These are phyloP conservation scores for Lachancea quebecensis DNA, from an alignment of 805 yeast genomes.

Conservation along the genomic window DNA sequence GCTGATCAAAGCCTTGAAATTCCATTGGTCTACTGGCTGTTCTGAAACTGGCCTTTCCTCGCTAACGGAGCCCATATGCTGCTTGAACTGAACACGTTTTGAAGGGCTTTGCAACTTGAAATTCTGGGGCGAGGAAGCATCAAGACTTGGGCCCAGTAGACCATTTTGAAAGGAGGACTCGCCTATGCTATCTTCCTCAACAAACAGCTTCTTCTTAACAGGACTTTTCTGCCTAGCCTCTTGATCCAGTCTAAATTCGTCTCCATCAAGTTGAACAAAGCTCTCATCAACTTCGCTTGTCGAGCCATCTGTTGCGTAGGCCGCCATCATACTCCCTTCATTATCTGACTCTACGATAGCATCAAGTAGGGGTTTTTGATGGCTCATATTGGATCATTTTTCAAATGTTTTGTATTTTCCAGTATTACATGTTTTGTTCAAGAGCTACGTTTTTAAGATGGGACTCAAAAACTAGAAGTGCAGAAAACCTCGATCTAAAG, in stretches of 20 bases:
- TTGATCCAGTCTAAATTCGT: slow-evolving; percentile 6
- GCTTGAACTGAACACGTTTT: slow-evolving; percentile 9
- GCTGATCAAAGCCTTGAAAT: slow-evolving; percentile 19
- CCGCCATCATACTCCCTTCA: not conserved
- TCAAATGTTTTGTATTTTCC: not conserved
- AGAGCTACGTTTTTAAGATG: too few relatives aligned
- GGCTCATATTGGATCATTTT: slow-evolving; percentile 1
- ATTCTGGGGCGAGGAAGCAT: not conserved
- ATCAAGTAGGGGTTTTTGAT: not conserved
- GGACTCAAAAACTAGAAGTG: too few relatives aligned
- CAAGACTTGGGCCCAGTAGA: not conserved
- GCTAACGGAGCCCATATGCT: not conserved
- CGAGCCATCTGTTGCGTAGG: not conserved
- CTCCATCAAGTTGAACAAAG: slow-evolving; percentile 6
- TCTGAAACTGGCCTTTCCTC: slow-evolving; percentile 1
- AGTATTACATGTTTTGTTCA: too few relatives aligned
- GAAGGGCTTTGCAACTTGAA: not conserved
- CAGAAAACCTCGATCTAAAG: too few relatives aligned
- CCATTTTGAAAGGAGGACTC: not conserved
- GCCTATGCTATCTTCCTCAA: slow-evolving; percentile 2
- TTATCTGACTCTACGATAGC: not conserved
- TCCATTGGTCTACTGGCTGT: slow-evolving; percentile 18
- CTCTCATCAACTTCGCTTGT: slow-evolving; percentile 4
- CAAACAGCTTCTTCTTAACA: slow-evolving; percentile 1
- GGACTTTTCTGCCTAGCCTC: not conserved